These are phyloP conservation scores for Dinochytrium kinnereticum DNA, from an alignment of 371 early-diverging fungal genomes.

Conservation along the genomic window DNA sequence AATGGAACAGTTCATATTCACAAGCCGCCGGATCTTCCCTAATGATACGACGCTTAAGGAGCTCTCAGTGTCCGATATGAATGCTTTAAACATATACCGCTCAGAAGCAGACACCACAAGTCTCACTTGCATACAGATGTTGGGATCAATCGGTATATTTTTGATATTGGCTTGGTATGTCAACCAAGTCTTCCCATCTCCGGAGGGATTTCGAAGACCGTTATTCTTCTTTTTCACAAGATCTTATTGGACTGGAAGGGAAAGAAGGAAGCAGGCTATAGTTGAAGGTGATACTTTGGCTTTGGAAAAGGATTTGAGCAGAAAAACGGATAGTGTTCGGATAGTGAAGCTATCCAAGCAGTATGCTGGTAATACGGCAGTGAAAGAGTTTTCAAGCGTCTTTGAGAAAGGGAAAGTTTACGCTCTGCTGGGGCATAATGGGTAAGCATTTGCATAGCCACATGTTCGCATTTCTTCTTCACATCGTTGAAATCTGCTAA, in stretches of 20 bases:
- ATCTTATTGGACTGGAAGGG: conserved; percentile 33
- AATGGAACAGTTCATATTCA: conserved; percentile 2
- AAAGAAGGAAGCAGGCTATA: neutral
- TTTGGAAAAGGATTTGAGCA: conserved; percentile 23
- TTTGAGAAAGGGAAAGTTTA: conserved; percentile 39
- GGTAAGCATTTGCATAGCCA: conserved; percentile 43
- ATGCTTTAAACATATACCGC: neutral
- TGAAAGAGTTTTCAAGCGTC: conserved; percentile 37
- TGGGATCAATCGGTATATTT: conserved; percentile 11
- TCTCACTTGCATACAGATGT: conserved; percentile 17
- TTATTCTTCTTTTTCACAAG: conserved; percentile 27
- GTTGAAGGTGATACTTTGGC: conserved; percentile 31
- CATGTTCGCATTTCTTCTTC: conserved; percentile 30
- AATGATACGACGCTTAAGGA: neutral
- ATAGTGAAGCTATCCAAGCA: conserved; percentile 36
- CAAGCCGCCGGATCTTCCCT: neutral
- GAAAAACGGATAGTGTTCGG: conserved; percentile 26
- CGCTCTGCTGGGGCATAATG: conserved; percentile 41
- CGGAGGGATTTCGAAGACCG: conserved; percentile 30
- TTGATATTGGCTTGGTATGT: conserved; percentile 34
- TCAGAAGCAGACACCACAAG: conserved; percentile 8
- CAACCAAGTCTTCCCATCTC: conserved; percentile 30
- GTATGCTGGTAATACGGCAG: conserved; percentile 37
- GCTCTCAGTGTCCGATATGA: neutral
- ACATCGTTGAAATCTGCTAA: neutral